Evolutionary conservation across 176 grass and related monocot genomes (phyloP).

Genomic region (Oryza glumipatula): DNA sequence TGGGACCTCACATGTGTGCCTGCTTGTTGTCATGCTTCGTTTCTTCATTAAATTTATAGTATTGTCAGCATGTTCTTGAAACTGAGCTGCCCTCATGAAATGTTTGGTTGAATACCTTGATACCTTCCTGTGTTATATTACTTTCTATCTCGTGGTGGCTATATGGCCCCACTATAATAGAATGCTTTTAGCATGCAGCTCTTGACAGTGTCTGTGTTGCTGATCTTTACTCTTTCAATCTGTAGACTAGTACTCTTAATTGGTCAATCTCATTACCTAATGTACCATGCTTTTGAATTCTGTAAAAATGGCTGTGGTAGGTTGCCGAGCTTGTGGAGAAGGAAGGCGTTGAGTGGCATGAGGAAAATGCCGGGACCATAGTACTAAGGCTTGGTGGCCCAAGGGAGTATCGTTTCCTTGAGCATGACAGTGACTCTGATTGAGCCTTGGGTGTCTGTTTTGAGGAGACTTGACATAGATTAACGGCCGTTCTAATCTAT

Average conservation of each 20-base stretch:
- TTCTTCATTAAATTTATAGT: slow-evolving; percentile 9
- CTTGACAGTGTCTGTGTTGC: slow-evolving; percentile 1
- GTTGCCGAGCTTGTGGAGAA: slow-evolving; percentile 65
- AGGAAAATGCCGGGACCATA: slow-evolving; percentile 85
- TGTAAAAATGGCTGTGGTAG: slow-evolving; percentile 38
- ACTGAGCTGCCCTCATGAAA: background rate
- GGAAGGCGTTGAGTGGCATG: slow-evolving; percentile 65
- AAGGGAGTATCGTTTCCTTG: slow-evolving; percentile 72
- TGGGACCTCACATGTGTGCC: background rate
- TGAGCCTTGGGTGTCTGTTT: slow-evolving; percentile 9
- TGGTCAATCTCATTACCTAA: background rate
- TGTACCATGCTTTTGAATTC: slow-evolving; percentile 20
- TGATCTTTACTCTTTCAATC: background rate
- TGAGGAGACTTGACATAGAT: slow-evolving; percentile 45
- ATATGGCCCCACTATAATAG: background rate
- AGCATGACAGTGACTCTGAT: slow-evolving; percentile 60
- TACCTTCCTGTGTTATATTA: background rate
- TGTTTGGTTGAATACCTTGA: background rate
- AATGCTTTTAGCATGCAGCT: slow-evolving; percentile 7
- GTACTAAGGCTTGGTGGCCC: slow-evolving; percentile 57
- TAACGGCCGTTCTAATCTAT: slow-evolving; percentile 45
- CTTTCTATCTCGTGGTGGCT: background rate
- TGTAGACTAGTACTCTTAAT: background rate
- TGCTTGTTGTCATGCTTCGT: background rate
- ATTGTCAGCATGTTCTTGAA: background rate